phyloP scores from a whole-genome alignment of 371 early-diverging fungal genomes.

The Zopfochytrium polystomum region DNA sequence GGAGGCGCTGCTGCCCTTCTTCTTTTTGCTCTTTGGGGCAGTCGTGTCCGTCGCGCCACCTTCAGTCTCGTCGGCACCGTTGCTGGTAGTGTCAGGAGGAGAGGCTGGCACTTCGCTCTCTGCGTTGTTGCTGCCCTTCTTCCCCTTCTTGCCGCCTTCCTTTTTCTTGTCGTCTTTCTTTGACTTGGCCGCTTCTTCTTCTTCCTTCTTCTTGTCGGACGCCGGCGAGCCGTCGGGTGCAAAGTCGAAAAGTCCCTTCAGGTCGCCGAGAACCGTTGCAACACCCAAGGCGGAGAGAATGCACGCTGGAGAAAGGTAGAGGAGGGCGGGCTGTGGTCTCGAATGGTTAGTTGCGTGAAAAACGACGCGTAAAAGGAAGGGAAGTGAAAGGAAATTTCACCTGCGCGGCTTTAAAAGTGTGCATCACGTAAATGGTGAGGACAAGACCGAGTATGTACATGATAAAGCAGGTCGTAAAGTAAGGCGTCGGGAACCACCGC shows the following conservation, averaged over 20 bases:
- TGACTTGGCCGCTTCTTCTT: slow-evolving; percentile 4
- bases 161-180: slow-evolving; percentile 11
- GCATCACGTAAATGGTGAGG: slow-evolving; percentile 91
- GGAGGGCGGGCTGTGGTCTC: slow-evolving; percentile 78
- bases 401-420: slow-evolving; percentile 93
- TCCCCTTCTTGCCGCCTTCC: slow-evolving; percentile 1
- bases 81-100: too few species aligned
- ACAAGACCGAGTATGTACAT: slow-evolving; percentile 83
- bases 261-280: slow-evolving; percentile 78
- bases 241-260: slow-evolving; percentile 76
- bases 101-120: too few species aligned
- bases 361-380: slow-evolving; percentile 6
- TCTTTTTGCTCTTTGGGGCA: too few species aligned
- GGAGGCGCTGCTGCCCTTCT: too few species aligned
- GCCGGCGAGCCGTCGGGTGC: slow-evolving; percentile 56
- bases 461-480: slow-evolving; percentile 76
- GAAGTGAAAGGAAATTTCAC: slow-evolving; percentile 20
- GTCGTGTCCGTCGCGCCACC: too few species aligned
- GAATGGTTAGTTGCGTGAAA: background rate
- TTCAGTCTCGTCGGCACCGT: too few species aligned
- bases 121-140: too few species aligned
- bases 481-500: slow-evolving; percentile 70
- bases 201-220: slow-evolving; percentile 44
- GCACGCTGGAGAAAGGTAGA: slow-evolving; percentile 96
- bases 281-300: slow-evolving; percentile 79